A percentile compares a stretch with the other conserved stretches of the same genome.
Evolutionary conservation across 2,329 filamentous ascomycete species (phyloP).

Genomic region (Pseudocercospora macadamiae): DNA sequence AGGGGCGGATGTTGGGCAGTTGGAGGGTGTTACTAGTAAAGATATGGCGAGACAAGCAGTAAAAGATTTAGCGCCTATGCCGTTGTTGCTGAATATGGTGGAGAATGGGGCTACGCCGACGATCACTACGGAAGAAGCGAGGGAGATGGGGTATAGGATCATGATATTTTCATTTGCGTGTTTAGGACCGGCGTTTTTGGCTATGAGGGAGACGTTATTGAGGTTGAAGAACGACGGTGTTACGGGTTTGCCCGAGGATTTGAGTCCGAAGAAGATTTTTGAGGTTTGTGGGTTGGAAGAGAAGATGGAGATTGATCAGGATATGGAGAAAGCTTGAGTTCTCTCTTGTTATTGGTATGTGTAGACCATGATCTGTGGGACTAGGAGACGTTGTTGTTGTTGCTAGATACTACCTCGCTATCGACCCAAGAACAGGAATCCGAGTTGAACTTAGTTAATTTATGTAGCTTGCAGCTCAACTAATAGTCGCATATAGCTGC

Average conservation of each 20-base stretch:
- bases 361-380: background rate
- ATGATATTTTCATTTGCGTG: slow-evolving; percentile 50
- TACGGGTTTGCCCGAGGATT: slow-evolving; percentile 10
- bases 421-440: no score
- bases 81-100: slow-evolving; percentile 60
- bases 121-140: slow-evolving; percentile 55
- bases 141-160: slow-evolving; percentile 58
- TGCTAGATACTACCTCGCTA: no score
- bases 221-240: slow-evolving; percentile 23
- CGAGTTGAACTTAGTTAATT: no score
- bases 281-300: slow-evolving; percentile 22
- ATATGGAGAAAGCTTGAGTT: slow-evolving; percentile 10
- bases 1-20: slow-evolving; percentile 62
- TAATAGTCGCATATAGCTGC: no score
- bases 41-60: slow-evolving; percentile 54
- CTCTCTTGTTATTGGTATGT: background rate
- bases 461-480: no score
- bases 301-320: slow-evolving; percentile 15
- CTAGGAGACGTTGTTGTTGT: background rate
- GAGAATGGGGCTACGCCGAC: slow-evolving; percentile 59
- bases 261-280: slow-evolving; percentile 22
- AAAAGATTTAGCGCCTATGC: slow-evolving; percentile 52
- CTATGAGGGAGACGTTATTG: slow-evolving; percentile 17
- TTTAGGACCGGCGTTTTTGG: slow-evolving; percentile 18
- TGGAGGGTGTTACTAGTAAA: slow-evolving; percentile 58